Conservation (phyloP, 2,329 filamentous ascomycete genomes). For the Cladosporium oxysporum region DNA sequence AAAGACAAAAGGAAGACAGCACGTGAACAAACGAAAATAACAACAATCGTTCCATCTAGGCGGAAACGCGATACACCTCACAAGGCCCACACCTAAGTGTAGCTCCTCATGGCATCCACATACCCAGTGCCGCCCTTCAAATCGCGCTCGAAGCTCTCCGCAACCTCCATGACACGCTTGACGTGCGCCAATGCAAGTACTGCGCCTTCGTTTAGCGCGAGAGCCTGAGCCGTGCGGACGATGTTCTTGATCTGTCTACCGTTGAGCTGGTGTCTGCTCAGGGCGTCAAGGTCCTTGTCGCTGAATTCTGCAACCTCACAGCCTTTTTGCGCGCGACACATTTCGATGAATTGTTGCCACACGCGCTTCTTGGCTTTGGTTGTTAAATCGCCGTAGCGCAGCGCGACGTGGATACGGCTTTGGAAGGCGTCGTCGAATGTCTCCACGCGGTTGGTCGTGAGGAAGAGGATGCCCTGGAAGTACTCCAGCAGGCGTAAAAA, state of each 20-base stretch:
- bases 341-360: conserved; percentile 80
- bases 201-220: conserved; percentile 74
- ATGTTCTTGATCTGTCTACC: conserved; percentile 84
- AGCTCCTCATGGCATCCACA: conserved; percentile 80
- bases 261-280: conserved; percentile 70
- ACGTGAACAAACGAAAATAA: no score
- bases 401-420: conserved; percentile 79
- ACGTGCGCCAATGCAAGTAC: conserved; percentile 77
- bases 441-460: conserved; percentile 85
- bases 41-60: not conserved
- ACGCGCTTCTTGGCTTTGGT: conserved; percentile 73
- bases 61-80: not conserved
- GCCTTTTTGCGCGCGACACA: conserved; percentile 66
- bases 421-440: conserved; percentile 92
- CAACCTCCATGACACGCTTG: conserved; percentile 78
- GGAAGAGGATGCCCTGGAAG: conserved; percentile 86
- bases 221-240: conserved; percentile 76
- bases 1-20: no score
- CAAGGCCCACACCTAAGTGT: conserved; percentile 49
- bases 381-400: conserved; percentile 76
- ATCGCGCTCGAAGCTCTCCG: conserved; percentile 79
- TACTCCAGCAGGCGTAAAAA: conserved; percentile 87
- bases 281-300: conserved; percentile 65
- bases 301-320: conserved; percentile 62
- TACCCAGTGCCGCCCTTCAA: conserved; percentile 79